These are phyloP conservation scores for Microcos paniculata DNA, from an alignment of 345 rosid genomes.

Conservation along the genomic window DNA sequence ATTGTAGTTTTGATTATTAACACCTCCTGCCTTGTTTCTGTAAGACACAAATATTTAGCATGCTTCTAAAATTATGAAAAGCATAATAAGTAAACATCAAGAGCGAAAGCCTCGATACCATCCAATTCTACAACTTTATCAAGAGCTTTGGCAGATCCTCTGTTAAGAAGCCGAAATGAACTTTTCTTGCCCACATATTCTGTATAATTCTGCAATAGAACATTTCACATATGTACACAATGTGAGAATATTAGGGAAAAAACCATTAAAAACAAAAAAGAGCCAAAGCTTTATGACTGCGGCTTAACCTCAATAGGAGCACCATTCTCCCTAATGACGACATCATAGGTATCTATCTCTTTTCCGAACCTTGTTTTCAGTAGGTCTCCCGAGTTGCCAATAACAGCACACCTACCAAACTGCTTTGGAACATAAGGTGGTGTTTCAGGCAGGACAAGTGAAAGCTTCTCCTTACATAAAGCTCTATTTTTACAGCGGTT, in stretches of 20 bases:
- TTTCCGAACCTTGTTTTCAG: constrained; percentile 81
- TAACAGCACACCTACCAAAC: constrained; percentile 88
- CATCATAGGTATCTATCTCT: constrained; percentile 90
- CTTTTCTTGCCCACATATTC: constrained; percentile 84
- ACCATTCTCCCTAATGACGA: constrained; percentile 86
- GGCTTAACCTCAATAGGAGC: constrained; percentile 76
- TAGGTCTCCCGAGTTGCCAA: constrained; percentile 97
- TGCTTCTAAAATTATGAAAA: constrained; percentile 15
- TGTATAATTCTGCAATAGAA: constrained; percentile 58
- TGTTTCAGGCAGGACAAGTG: constrained; percentile 75
- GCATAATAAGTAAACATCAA: constrained; percentile 10
- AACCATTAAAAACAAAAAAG: neutral
- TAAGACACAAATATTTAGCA: constrained; percentile 26
- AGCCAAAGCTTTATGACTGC: constrained; percentile 7
- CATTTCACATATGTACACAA: constrained; percentile 9
- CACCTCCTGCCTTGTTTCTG: constrained; percentile 81
- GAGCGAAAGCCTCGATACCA: constrained; percentile 43
- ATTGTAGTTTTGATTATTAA: constrained; percentile 87
- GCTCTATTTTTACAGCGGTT: constrained; percentile 74
- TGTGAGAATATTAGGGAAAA: neutral
- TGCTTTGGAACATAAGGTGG: constrained; percentile 82
- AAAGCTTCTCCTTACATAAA: constrained; percentile 84
- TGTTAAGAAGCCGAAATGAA: constrained; percentile 86
- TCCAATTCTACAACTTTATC: constrained; percentile 98
- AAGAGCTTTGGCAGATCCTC: constrained; percentile 98